Conservation (phyloP, 75 land plant species). For the Cryptomeria japonica region DNA sequence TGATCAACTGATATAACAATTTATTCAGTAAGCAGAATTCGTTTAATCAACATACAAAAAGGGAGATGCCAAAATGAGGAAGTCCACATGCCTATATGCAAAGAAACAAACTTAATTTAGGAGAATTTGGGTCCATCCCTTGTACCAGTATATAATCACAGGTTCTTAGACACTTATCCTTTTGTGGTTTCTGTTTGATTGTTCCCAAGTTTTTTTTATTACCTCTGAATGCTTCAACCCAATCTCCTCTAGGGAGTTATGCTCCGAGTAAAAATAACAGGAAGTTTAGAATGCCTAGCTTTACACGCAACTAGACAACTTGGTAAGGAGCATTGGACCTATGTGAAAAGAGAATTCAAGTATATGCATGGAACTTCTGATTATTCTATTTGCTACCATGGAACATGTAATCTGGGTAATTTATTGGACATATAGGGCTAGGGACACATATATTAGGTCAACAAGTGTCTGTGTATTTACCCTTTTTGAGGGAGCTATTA, state of each 20-base stretch:
- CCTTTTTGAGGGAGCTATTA: too few relatives aligned
- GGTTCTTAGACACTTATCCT: not conserved
- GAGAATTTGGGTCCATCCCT: not conserved
- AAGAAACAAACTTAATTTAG: not conserved
- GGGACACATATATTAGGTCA: too few relatives aligned
- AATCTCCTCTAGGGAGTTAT: not conserved
- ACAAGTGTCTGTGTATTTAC: too few relatives aligned
- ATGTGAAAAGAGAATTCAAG: too few relatives aligned
- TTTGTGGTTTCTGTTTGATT: not conserved
- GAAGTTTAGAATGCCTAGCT: not conserved
- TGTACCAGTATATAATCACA: not conserved
- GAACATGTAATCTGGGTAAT: too few relatives aligned
- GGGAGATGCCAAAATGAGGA: not conserved
- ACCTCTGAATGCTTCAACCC: not conserved
- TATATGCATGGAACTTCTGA: too few relatives aligned
- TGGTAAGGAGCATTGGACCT: not conserved
- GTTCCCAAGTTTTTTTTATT: not conserved
- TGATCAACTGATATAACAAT: not conserved
- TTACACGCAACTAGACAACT: not conserved
- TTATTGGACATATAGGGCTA: too few relatives aligned
- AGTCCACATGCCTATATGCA: not conserved
- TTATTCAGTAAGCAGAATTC: not conserved
- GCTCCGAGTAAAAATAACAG: not conserved
- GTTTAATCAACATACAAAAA: not conserved
- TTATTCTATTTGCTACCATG: too few relatives aligned